These are phyloP conservation scores for Coemansia sp. DNA, from an alignment of 192 early-diverging fungal genomes.

Conservation along the genomic window DNA sequence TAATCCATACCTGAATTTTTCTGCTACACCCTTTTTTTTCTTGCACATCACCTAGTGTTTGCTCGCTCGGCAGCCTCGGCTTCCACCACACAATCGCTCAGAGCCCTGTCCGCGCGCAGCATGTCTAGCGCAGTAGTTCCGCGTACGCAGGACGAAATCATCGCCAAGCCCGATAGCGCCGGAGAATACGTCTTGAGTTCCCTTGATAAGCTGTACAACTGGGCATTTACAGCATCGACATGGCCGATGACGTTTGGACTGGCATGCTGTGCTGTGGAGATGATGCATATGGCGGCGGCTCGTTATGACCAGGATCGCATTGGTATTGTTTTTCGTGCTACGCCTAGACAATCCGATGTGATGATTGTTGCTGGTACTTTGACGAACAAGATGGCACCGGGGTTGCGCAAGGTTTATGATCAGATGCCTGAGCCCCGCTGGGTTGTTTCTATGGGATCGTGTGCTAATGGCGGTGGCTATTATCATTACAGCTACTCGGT, in stretches of 20 bases:
- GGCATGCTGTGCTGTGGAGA: constrained; percentile 96
- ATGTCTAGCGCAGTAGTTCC: constrained; percentile 47
- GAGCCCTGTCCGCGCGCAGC: constrained; percentile 11
- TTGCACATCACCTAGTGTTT: constrained; percentile 13
- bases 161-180: constrained; percentile 49
- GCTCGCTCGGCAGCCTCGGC: constrained; percentile 11
- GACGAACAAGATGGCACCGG: constrained; percentile 99
- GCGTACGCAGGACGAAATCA: constrained; percentile 51
- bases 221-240: constrained; percentile 87
- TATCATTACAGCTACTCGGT: constrained; percentile 98
- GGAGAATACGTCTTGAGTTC: constrained; percentile 82
- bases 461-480: constrained; percentile 96
- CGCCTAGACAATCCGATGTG: constrained; percentile 95
- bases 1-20: background rate
- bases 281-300: constrained; percentile 96
- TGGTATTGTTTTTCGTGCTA: constrained; percentile 95
- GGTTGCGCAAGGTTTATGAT: constrained; percentile 68
- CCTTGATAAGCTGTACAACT: constrained; percentile 89
- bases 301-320: constrained; percentile 98
- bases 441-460: constrained; percentile 99
- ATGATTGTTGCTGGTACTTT: constrained; percentile 99
- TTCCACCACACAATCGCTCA: constrained; percentile 1
- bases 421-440: constrained; percentile 96
- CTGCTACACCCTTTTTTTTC: constrained; percentile 3
- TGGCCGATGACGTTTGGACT: constrained; percentile 90